Evolutionary conservation across 192 early-diverging fungal species (phyloP), one percentile per base, ranked within the genome.

Genomic region (Linnemannia schmuckeri): DNA sequence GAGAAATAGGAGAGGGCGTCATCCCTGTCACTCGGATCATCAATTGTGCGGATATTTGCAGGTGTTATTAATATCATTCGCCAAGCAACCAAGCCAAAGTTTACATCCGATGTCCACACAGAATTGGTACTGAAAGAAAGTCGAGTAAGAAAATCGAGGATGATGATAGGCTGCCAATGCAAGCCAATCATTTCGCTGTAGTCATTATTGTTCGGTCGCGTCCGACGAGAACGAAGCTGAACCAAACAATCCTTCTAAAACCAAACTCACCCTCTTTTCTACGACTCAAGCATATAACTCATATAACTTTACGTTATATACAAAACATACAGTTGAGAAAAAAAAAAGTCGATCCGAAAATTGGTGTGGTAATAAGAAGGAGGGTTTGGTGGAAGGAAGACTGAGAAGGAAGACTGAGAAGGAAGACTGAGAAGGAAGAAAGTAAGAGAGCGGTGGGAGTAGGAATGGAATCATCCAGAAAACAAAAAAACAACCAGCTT

Each of bases 131-230:
- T 70, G 38, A 12, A 66, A 52, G 49, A 6, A 61, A n/a, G 47
- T 37, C n/a, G 10, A 20, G 37, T 13, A 55, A 52, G 35, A 12
- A 47, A 72, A 52, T 44, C 47, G 66, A 76, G 55, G 77, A 49
- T 41, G 68, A 74, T 81, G 85, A 87, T 87, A 87, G 85, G 85
- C 79, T 81, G 66, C 61, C 12, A 52, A 80, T 74, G 49, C 76
- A 81, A 81, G 79, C 85, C 85, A 87, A 87, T 87, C 85, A 87
- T 87, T 74, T 81, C 49, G 66, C 85, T 76, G 78, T 87, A 87
- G 85, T 81, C 77, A 75, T 55, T 77, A 37, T 55, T 75, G 30
- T 57, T 80, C 35, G 74, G 85, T 86, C 85, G 85, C 85, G 85
- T 87, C 78, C 54, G 15, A 66, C 38, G 46, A 68, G 78, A 33